Evolutionary conservation across 352 stramenopile species (phyloP), one percentile per base, ranked within the genome.

Genomic region (Phytophthora sansomeana): DNA sequence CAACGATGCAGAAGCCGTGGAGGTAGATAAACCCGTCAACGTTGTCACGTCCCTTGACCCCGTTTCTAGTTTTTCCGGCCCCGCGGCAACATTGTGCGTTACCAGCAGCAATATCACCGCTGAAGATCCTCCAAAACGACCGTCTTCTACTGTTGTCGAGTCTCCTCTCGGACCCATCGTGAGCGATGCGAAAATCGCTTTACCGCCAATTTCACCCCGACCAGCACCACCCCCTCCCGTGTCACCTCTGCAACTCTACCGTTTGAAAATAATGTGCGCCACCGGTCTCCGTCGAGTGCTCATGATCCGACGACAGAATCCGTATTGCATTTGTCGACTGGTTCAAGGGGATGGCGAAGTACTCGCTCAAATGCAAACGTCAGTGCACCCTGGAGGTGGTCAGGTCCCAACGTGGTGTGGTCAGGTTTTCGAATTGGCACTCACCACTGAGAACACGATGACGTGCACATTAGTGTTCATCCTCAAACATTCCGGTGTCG

Each of bases 381-480:
- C 67, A 1, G 67, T 68, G 32, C 67, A 75, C 29, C 50, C 62
- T 19, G 55, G 62, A 51, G 67, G 67, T 2, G 67, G 67, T 3
- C 49, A 68, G 58, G 49, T 53, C 10, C 67, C 67, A 10, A 72
- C 55, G 3, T 75, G 67, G 67, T 26, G 38, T 38, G 63, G 55
- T 4, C 61, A 75, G 24, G 55, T 72, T n/a, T 75, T 75, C 24
- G 62, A 75, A 21, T 19, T 75, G 29, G 67, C 63, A 24, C 55
- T 75, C 4, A 62, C 67, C 13, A 11, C 33, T 4, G 61, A 72
- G 21, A 53, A 75, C 19, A 59, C 57, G 13, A 53, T 51, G 19
- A 68, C 44, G 11, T 72, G 67, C 50, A 75, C 67, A 0, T 52
- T 75, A 44, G 67, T 75, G 6, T 75, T 75, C 39, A 51, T 67